Conservation (phyloP, 148 eudicot species). For the Hydrangea macrophylla region DNA sequence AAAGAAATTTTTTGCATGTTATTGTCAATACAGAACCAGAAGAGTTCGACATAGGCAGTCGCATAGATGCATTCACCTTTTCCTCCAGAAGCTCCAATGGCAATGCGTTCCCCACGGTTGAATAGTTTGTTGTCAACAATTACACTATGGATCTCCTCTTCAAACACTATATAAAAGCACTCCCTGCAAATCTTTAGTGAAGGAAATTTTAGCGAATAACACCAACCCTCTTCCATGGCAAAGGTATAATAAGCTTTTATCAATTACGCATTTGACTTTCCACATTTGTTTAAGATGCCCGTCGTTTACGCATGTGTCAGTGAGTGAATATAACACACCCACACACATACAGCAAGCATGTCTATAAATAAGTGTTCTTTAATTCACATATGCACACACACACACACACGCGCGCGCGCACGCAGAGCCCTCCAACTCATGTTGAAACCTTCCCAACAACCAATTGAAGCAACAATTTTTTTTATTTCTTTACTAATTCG, state of each 20-base stretch:
- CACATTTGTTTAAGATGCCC: no score
- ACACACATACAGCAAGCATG: neutral
- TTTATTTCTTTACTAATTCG: no score
- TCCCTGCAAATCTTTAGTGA: conserved; percentile 82
- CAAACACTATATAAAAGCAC: conserved; percentile 82
- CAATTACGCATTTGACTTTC: no score
- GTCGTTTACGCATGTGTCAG: no score
- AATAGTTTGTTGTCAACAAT: conserved; percentile 78
- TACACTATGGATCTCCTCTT: conserved; percentile 78
- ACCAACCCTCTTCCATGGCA: neutral
- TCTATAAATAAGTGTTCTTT: no score
- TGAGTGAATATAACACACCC: no score
- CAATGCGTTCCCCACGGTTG: conserved; percentile 83
- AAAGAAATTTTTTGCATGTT: neutral
- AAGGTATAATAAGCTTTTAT: neutral
- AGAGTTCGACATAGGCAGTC: neutral
- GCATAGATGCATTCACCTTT: conserved; percentile 49
- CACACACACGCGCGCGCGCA: no score
- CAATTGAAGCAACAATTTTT: no score
- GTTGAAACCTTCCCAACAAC: no score
- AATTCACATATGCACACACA: no score
- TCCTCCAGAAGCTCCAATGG: conserved; percentile 97
- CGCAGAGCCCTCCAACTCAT: no score
- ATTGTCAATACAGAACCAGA: neutral
- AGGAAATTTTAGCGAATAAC: neutral